Base-by-base conservation (phyloP, 2,329 filamentous ascomycete genomes). In the Penicillium sp. region DNA sequence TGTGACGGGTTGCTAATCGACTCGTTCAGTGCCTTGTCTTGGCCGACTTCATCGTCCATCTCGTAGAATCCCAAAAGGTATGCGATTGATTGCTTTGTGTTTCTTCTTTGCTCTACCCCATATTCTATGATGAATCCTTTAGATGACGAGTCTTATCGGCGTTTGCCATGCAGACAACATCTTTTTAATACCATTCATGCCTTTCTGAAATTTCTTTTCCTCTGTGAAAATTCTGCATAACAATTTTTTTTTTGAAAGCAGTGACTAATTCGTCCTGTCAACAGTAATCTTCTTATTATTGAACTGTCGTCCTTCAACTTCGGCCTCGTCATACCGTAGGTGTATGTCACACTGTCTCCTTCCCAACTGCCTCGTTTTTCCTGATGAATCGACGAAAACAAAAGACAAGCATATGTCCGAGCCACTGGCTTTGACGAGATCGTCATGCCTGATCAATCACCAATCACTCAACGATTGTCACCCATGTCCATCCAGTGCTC, bases 351-450 rank as follows among this genome's bases (percentile, higher is more conserved):
- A 61, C 48, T 53, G 14, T 64, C 57, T 58, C 66, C 56, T 53
- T 37, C 51, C 59, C 55, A 55, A 41, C 19, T 51, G 61, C 61
- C 62, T 59, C 61, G 59, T 69, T 69, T 75, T 77, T 68, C 70
- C 86, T 95, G 91, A 95, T 95, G 90, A 95, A 84, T 82, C 77
- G 85, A 91, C 88, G 85, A 33, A 82, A 80, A 83, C 84, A 81
- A 77, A 79, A 86, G 91, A 96, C 91, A 96, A 96, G 91, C 91
- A 96, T 96, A 96, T 96, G 91, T 96, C 91, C 84, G 88, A 96
- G 91, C 86, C 64, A 65, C 69, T 68, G 70, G 69, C 70, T 55
- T 77, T 79, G 82, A 84, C 79, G 82, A 84, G 65, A 79, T 73
- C 76, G 82, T 79, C 75, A 70, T 74, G 69, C 74, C 80, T 81